Evolutionary conservation across 305 asterid genomes (phyloP).

Genomic region (Fraxinus baroniana): DNA sequence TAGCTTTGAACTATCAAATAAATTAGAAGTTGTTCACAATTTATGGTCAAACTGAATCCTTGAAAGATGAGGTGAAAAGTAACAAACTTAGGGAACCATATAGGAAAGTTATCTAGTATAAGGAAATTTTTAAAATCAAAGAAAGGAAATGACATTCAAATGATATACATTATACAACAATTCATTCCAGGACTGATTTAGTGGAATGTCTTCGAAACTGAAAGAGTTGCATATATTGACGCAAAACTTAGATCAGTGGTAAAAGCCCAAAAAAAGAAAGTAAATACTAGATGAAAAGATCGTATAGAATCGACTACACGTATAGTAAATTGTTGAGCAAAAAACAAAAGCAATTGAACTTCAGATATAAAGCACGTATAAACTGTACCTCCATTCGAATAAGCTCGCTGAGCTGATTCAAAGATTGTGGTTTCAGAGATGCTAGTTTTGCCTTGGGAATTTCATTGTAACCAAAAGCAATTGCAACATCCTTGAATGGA

Average conservation of each 20-base stretch:
- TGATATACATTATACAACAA: neutral
- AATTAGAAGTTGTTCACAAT: neutral
- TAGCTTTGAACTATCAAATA: neutral
- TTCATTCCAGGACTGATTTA: neutral
- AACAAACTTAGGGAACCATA: neutral
- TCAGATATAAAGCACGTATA: slow-evolving; percentile 13
- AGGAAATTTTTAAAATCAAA: neutral
- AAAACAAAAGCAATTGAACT: slow-evolving; percentile 1
- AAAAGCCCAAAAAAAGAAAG: neutral
- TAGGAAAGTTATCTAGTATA: neutral
- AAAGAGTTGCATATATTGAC: neutral
- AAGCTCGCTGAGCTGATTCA: slow-evolving; percentile 78
- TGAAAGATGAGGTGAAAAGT: neutral
- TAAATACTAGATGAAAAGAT: neutral
- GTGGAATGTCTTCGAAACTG: neutral
- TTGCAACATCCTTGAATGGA: slow-evolving; percentile 74
- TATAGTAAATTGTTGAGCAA: neutral
- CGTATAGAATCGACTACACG: neutral
- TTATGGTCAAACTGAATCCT: neutral
- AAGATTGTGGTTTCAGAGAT: slow-evolving; percentile 65
- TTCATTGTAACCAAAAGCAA: slow-evolving; percentile 83
- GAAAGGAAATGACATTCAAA: neutral
- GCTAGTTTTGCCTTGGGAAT: slow-evolving; percentile 71
- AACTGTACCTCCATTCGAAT: slow-evolving; percentile 68
- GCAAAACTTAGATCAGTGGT: neutral